Base-by-base conservation (phyloP, 306 rosid genomes). In the Ormosia semicastrata region DNA sequence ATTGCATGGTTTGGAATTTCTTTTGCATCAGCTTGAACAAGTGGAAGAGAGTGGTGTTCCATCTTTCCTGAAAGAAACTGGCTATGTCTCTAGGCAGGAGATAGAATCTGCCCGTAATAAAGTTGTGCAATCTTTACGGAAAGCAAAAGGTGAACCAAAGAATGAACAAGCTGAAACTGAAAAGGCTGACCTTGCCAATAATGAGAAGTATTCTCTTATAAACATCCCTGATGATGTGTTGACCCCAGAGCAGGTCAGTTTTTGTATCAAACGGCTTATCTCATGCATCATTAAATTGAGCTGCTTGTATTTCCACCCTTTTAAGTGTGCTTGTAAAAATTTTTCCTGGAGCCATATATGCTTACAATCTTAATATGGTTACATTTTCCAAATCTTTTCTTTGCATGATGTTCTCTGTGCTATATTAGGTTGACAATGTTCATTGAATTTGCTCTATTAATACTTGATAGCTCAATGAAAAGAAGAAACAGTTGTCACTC, bases 131-230 rank as follows among this genome's bases (percentile, higher is more conserved):
- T 93, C 97, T 40, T 84, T 93, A 78, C 85, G 88, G 62, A 93
- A 88, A 81, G 85, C 91, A 4, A 93, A 91, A 90, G 97, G 97
- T 60, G 97, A 92, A 84, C 85, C 92, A 18, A 92, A 88, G 83
- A 71, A 81, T 75, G 97, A 91, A 37, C 95, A 77, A 81, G 84
- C 82, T 37, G 97, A 91, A 76, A 59, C 46, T 56, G 97, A 91
- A 79, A 90, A 87, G 89, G 76, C 87, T 34, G 97, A 93, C 67
- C 78, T 60, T 53, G 47, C 85, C 18, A 36, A 80, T 49, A 71
- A 30, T 14, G 97, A 93, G 70, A 87, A 85, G 73, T 91, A 89
- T 43, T 85, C 89, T 84, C 97, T 89, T 47, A 79, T 89, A 54
- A 85, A 88, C 84, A 83, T 91, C 68, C 89, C 97, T 33, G 97